These are phyloP conservation scores for Funneliformis geosporum DNA, from an alignment of 192 early-diverging fungal species.

Conservation along the genomic window DNA sequence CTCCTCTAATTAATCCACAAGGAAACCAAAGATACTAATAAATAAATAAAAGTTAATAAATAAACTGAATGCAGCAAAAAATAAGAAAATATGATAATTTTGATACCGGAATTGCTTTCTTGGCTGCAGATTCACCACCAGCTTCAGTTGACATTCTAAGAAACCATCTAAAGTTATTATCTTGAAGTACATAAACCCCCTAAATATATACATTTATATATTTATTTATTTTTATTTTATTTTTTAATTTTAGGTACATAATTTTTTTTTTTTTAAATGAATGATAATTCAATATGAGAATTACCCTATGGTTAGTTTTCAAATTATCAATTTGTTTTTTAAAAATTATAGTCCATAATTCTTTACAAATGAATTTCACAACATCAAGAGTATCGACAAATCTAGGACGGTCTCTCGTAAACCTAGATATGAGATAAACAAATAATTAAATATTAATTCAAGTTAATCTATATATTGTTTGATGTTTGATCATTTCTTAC, in stretches of 20 bases:
- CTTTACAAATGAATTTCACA: slow-evolving; percentile 99
- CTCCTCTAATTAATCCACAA: slow-evolving; percentile 95
- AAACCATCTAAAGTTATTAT: slow-evolving; percentile 98
- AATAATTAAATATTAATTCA: neutral
- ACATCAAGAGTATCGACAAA: slow-evolving; percentile 94
- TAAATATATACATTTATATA: slow-evolving; percentile 32
- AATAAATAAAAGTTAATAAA: neutral
- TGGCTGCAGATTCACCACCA: slow-evolving; percentile 73
- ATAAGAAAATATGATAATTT: slow-evolving; percentile 9
- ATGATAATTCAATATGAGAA: slow-evolving; percentile 3
- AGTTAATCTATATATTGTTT: neutral
- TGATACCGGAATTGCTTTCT: slow-evolving; percentile 74
- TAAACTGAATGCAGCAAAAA: neutral
- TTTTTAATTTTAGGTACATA: neutral
- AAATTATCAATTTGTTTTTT: slow-evolving; percentile 98
- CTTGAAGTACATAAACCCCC: slow-evolving; percentile 97
- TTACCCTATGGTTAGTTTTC: slow-evolving; percentile 95
- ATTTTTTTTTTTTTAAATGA: slow-evolving; percentile 4
- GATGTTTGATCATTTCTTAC: slow-evolving; percentile 37
- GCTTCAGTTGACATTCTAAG: slow-evolving; percentile 85
- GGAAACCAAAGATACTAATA: slow-evolving; percentile 90
- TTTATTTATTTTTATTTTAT: neutral
- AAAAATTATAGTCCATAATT: slow-evolving; percentile 93
- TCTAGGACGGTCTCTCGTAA: slow-evolving; percentile 82
- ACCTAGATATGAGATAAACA: slow-evolving; percentile 46